Base-by-base conservation (phyloP, 2,329 filamentous ascomycete genomes). In the Fusarium xylarioides region DNA sequence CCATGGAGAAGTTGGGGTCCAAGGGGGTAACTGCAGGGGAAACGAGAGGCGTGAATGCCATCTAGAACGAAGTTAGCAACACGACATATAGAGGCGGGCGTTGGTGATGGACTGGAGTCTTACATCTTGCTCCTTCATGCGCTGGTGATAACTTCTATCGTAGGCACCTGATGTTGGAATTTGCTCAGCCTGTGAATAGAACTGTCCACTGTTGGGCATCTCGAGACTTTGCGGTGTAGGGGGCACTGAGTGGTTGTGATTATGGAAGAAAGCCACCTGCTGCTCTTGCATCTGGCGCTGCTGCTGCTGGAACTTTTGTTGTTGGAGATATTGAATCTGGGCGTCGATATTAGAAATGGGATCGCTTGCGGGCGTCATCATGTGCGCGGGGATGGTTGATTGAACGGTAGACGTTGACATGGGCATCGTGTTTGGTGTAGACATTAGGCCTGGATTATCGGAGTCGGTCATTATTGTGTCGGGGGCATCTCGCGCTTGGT, bases 1-100 rank as follows among this genome's bases (percentile, higher is more conserved):
- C 88, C 67, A 89, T 83, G 50, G 87, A 85, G 79, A 93, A 94
- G 72, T 91, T 90, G 46, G 89, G 86, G 77, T 95, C 93, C 56
- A 95, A 86, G 28, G 93, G 93, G 4, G 93, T 95, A 47, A 95
- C 93, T 9, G 93, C 93, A n/a, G 93, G 93, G 23, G 93, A 95
- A 16, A 93, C 93, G 35, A 95, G 86, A 2, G 93, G 93, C 5
- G 93, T 95, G 79, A 95, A 95, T 15, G 91, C 86, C 88, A 93
- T 90, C 90, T 92, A 77, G 34, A 74, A 70, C 73, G 37, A 53
- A 34, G 56, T 58, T 53, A 78, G 76, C 52, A 66, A 52, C 26
- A 21, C 42, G 37, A 37, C 32, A 18, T 28, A 12, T 12, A 6
- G 38, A 60, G 43, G 26, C 21, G 23, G 26, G 14, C 9, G 35